Base-by-base conservation (phyloP, 257 asterid genomes). In the Nicotiana knightiana region DNA sequence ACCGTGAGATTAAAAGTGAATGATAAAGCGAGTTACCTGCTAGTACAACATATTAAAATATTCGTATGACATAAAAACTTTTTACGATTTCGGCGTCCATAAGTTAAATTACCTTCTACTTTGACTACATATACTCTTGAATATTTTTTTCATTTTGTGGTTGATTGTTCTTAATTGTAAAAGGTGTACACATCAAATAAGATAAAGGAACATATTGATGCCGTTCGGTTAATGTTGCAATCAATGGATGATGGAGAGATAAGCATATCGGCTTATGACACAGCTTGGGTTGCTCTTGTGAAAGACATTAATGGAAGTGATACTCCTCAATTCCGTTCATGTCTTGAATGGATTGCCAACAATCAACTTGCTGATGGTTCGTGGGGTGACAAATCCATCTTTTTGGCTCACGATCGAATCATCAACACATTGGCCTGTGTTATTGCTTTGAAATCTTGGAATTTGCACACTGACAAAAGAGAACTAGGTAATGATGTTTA, bases 211-310 rank as follows among this genome's bases (percentile, higher is more conserved):
- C 77, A 87, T 0, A 84, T 89, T 8, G 86, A 81, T 17, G 8
- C 76, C 37, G 43, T 90, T 12, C 82, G 89, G n/a, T 54, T 88
- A 24, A 90, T 89, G 87, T 68, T 95, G 13, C 51, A 53, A 1
- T 89, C 93, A 0, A 93, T 95, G 96, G 94, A 88, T 21, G 98
- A 95, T 58, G 99, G 99, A 2, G 91, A 90, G 77, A 95, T 91
- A 80, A 91, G 81, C 37, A 35, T 89, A 32, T 93, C 99, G 2
- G 93, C 98, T 0, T 95, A 92, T 85, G 99, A 96, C 89, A 91
- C 98, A 5, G 98, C 99, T 3, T 96, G 98, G 98, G 97, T 91
- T 83, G 98, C 98, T 32, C 86, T 95, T 16, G 95, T 96, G 81
- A 91, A 88, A 55, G 93, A 91, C 32, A 51, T 85, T 2, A 68